These are phyloP conservation scores for Aegilops speltoides DNA, from an alignment of 176 grass and related monocot species.

Conservation along the genomic window DNA sequence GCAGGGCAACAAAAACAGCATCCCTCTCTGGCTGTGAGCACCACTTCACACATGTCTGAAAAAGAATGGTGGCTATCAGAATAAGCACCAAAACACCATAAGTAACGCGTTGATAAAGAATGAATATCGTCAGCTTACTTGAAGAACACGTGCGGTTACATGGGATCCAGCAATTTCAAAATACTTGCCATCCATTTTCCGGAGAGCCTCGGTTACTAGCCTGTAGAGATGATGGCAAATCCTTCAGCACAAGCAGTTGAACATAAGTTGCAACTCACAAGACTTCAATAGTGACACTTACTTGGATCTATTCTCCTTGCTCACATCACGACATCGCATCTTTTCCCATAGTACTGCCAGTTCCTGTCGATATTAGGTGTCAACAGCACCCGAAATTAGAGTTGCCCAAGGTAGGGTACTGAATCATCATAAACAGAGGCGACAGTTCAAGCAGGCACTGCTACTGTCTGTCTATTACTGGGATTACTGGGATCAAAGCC, in stretches of 20 bases:
- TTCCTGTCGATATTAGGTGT: slow-evolving; percentile 49
- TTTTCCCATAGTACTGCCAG: slow-evolving; percentile 90
- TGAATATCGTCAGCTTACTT: slow-evolving; percentile 50
- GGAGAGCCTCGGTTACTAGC: slow-evolving; percentile 67
- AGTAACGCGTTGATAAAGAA: not conserved
- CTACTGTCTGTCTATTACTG: not conserved
- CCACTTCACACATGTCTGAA: slow-evolving; percentile 88
- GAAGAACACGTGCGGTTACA: slow-evolving; percentile 87
- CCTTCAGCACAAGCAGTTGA: not conserved
- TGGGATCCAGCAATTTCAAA: slow-evolving; percentile 76
- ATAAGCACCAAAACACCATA: not conserved
- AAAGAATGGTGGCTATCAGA: not conserved
- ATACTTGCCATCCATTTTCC: slow-evolving; percentile 82
- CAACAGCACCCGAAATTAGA: not conserved
- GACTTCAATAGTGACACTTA: slow-evolving; percentile 27
- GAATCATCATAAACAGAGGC: not conserved
- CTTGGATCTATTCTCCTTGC: slow-evolving; percentile 78
- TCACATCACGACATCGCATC: slow-evolving; percentile 68
- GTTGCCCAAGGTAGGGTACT: not conserved
- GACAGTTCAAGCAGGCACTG: not conserved
- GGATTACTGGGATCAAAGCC: not conserved
- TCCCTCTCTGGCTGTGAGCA: slow-evolving; percentile 83
- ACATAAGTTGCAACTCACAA: not conserved
- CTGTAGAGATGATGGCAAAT: slow-evolving; percentile 41
- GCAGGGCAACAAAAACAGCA: slow-evolving; percentile 63